phyloP scores from a whole-genome alignment of 495 filamentous ascomycete genomes.

The Jackrogersella minutella region DNA sequence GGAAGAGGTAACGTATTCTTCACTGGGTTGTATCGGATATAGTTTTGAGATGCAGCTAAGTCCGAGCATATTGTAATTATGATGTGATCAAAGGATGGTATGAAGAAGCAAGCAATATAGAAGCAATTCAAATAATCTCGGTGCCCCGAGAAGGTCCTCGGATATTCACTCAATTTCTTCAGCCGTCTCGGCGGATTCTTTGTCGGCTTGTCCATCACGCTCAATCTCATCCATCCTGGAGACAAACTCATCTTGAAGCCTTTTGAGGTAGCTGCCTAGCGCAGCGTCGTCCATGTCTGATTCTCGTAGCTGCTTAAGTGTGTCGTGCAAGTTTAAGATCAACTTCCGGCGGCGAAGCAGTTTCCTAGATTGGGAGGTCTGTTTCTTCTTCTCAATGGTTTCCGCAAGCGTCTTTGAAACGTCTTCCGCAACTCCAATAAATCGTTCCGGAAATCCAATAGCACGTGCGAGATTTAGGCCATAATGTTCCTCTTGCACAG shows the following conservation, averaged over 20 bases:
- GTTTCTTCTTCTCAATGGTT: conserved; percentile 58
- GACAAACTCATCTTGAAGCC: conserved; percentile 80
- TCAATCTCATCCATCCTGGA: conserved; percentile 70
- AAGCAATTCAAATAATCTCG: not conserved
- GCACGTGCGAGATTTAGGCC: conserved; percentile 79
- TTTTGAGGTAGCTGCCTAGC: conserved; percentile 70
- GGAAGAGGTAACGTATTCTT: not conserved
- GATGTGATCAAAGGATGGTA: not conserved
- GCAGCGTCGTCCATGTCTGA: conserved; percentile 72
- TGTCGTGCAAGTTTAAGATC: conserved; percentile 75
- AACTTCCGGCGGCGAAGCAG: conserved; percentile 72
- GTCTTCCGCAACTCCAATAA: conserved; percentile 71
- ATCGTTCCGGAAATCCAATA: conserved; percentile 71
- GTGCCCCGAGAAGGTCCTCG: no score
- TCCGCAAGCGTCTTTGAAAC: conserved; percentile 69
- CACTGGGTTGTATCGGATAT: not conserved
- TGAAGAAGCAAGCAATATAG: not conserved
- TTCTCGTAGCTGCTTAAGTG: conserved; percentile 72
- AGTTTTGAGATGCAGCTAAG: not conserved
- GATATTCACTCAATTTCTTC: conserved; percentile 2
- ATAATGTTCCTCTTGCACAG: conserved; percentile 77
- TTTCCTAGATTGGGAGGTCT: conserved; percentile 64
- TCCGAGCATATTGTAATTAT: not conserved
- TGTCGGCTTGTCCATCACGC: conserved; percentile 12
- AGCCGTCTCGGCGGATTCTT: not conserved